Conservation (phyloP, 2,329 filamentous ascomycete species). For the Coccinonectria pachysandricola region DNA sequence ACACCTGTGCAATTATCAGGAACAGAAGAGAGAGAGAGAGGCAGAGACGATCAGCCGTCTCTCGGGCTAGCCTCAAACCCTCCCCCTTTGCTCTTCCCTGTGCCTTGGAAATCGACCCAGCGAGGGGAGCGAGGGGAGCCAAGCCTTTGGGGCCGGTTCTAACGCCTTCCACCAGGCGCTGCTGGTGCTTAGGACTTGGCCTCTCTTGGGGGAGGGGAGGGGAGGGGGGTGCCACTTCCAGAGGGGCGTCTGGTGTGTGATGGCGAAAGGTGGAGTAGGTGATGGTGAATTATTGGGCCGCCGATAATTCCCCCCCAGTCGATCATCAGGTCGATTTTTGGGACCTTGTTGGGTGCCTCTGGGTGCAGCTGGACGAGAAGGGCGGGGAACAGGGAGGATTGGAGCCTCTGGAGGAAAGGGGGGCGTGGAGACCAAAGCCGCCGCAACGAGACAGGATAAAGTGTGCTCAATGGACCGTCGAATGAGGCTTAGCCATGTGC, state of each 20-base stretch:
- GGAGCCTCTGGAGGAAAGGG: conserved; percentile 3
- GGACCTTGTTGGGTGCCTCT: too few relatives aligned
- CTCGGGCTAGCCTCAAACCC: conserved; percentile 6
- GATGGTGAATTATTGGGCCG: conserved; percentile 10
- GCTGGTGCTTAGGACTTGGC: conserved; percentile 5
- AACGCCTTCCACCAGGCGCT: conserved; percentile 19
- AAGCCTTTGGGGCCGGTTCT: conserved; percentile 15
- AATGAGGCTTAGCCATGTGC: conserved; percentile 12
- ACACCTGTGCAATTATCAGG: conserved; percentile 25
- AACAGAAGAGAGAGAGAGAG: conserved; percentile 11
- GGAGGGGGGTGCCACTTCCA: conserved; percentile 6
- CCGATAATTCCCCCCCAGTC: conserved; percentile 13
- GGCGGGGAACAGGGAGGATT: conserved; percentile 4
- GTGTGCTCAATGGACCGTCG: conserved; percentile 2
- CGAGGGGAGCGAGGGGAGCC: conserved; percentile 14
- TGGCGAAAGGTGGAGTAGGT: conserved; percentile 12
- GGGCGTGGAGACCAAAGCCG: too few relatives aligned
- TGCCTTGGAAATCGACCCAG: conserved; percentile 9
- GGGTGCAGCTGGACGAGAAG: conserved; percentile 2
- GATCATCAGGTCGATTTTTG: conserved; percentile 15
- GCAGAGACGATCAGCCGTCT: conserved; percentile 8
- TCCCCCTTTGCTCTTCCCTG: conserved; percentile 8
- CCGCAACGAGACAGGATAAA: not conserved
- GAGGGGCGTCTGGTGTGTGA: conserved; percentile 4
- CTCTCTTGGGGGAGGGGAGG: conserved; percentile 6